Evolutionary conservation across 306 rosid genomes (phyloP), one percentile per base, ranked within the genome.

Genomic region (Lablab purpureus): DNA sequence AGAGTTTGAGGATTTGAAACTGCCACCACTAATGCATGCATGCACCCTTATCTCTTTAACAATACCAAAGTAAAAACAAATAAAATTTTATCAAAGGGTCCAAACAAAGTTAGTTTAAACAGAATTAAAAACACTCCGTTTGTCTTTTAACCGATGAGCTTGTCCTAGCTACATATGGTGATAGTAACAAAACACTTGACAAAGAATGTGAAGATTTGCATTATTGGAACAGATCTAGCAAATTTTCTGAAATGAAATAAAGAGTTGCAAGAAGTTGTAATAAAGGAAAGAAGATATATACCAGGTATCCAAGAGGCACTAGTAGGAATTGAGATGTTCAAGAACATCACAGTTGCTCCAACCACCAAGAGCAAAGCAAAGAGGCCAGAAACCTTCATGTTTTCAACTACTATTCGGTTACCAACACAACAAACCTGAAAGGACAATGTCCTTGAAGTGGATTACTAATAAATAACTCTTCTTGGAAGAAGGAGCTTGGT

Each of bases 301-400:
- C 92, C 89, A 0, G 87, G 72, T 69, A 68, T 52, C 21, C 27
- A 58, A 49, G 79, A 82, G 45, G 66, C 78, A 81, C 21, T 6
- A 22, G 49, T 66, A 80, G 51, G 32, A 73, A 76, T 28, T 11
- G 80, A 49, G 83, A 83, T 65, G 86, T 50, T 21, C 64, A 85
- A 70, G 81, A 84, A 55, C 59, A 68, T 14, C 25, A 82, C 75
- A 77, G 79, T 62, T 32, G 82, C 34, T 25, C 67, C 87, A 60
- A 83, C 67, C 77, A 79, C 25, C 73, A 89, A 73, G 51, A 87
- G 54, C 67, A 89, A 66, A 80, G 75, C 83, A 85, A 83, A 87
- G 21, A 83, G 59, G 22, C 80, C 82, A 81, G 92, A 87, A 87
- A 74, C 55, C 88, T 89, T 92, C 98, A 90, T 93, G 32, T 52